A percentile compares a stretch with the other conserved stretches of the same genome.
These are phyloP conservation scores for Oryza officinalis DNA, from an alignment of 176 grass and related monocot genomes.

Conservation along the genomic window DNA sequence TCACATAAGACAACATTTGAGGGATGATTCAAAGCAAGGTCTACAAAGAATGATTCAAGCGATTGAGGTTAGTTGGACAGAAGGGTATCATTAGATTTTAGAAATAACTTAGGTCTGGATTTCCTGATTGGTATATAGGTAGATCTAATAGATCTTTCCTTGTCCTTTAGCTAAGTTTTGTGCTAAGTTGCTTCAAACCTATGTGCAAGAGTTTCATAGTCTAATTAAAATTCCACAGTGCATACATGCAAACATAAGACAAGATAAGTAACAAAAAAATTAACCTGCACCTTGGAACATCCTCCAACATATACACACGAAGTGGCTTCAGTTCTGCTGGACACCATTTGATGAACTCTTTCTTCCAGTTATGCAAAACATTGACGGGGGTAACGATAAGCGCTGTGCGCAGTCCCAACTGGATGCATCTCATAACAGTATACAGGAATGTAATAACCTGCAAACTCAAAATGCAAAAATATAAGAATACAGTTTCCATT, in stretches of 20 bases:
- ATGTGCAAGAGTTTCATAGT: neutral
- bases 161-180: neutral
- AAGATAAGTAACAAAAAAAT: conserved; percentile 39
- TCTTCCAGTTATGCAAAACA: conserved; percentile 95
- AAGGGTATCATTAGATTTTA: neutral
- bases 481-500: conserved; percentile 26
- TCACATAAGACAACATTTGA: conserved; percentile 34
- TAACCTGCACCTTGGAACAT: conserved; percentile 68
- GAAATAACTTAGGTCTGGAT: neutral
- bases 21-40: neutral
- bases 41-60: neutral
- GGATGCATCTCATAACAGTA: conserved; percentile 67
- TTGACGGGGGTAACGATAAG: conserved; percentile 98
- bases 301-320: conserved; percentile 83
- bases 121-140: neutral
- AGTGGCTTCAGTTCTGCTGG: conserved; percentile 79
- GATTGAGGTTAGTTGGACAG: neutral
- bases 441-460: conserved; percentile 99
- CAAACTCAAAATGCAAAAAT: conserved; percentile 27
- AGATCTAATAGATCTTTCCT: neutral
- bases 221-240: neutral
- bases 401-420: conserved; percentile 71
- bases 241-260: neutral
- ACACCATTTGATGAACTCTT: conserved; percentile 89
- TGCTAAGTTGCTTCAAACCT: neutral